These are phyloP conservation scores for Cadophora gregata DNA, from an alignment of 2,329 filamentous ascomycete genomes.

Conservation along the genomic window DNA sequence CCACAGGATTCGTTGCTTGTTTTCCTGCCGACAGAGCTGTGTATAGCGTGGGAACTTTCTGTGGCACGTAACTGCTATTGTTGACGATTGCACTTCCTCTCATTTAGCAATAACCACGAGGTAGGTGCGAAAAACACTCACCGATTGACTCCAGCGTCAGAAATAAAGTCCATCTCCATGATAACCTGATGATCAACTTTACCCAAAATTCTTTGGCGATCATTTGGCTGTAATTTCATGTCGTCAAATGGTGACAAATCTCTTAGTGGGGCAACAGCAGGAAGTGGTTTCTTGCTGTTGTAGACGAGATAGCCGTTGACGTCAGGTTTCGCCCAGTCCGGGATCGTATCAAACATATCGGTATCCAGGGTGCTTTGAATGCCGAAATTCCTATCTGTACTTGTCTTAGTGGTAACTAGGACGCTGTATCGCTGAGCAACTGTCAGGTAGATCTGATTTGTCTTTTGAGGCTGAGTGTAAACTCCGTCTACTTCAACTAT, in stretches of 20 bases:
- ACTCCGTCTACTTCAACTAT: slow-evolving; percentile 56
- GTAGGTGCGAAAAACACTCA: not conserved
- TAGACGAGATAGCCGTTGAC: slow-evolving; percentile 66
- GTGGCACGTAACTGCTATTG: slow-evolving; percentile 11
- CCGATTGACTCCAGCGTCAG: slow-evolving; percentile 15
- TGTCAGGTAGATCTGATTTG: slow-evolving; percentile 50
- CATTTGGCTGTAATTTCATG: slow-evolving; percentile 66
- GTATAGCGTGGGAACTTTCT: slow-evolving; percentile 84
- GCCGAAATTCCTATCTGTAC: slow-evolving; percentile 41
- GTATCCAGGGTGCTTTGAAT: slow-evolving; percentile 47
- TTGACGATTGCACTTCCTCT: not conserved
- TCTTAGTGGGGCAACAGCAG: slow-evolving; percentile 50
- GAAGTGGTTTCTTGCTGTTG: slow-evolving; percentile 51
- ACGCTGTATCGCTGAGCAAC: slow-evolving; percentile 54
- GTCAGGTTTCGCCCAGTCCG: slow-evolving; percentile 68
- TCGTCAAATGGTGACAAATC: slow-evolving; percentile 68
- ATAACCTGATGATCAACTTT: slow-evolving; percentile 20
- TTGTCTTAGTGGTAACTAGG: slow-evolving; percentile 51
- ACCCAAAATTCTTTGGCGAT: not conserved
- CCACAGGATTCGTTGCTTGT: slow-evolving; percentile 54
- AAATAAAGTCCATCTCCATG: slow-evolving; percentile 11
- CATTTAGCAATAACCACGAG: slow-evolving; percentile 37
- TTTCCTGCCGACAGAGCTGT: slow-evolving; percentile 59
- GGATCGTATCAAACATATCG: slow-evolving; percentile 66
- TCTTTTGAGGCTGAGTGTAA: slow-evolving; percentile 46